Evolutionary conservation across 768 basidiomycete genomes (phyloP), one percentile per base, ranked within the genome.

Genomic region (Macrocybe gigantea): DNA sequence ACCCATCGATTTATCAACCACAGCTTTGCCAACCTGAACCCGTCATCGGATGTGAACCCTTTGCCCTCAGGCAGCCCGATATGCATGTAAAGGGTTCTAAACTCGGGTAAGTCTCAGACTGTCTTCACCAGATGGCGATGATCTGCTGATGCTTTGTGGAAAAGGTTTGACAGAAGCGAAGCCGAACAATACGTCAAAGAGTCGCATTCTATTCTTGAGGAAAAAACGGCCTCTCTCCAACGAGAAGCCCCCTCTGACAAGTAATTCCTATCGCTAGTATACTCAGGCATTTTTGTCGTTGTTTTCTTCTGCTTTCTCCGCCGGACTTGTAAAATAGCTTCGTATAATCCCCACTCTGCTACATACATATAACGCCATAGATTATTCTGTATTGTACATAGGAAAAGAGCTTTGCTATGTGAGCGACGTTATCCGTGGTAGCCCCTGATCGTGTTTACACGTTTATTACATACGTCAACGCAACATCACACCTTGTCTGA

Each of bases 1-100:
- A 93, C 88, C 1, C 94, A 98, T 59, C 77, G 92, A 43, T 97
- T 97, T 59, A 92, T 95, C 53, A 98, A 98, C 65, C 95, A 98
- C 69, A 90, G 88, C 49, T 72, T 98, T 33, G 95, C 93, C 3
- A 93, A 93, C 66, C 73, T 99, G 43, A 70, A 90, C 53, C 72
- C 74, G 31, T 62, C 75, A 33, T 79, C 77, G 33, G 95, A 97
- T 63, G 81, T 91, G 56, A 96, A 94, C 59, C 92, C 0, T 93
- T 93, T 56, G 88, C 92, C 11, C 67, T 96, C 29, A 79, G 83
- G 15, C 94, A 98, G 60, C 92, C 94, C 10, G 79, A 86, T 52
- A 94, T 95, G 80, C 73, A 78, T 56, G 69, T 82, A 41, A 92
- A 93, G 62, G 95, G 95, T 9, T 75, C 69, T 42, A 80, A 78